Conservation (phyloP, 768 basidiomycete species). For the Piloderma croceum region DNA sequence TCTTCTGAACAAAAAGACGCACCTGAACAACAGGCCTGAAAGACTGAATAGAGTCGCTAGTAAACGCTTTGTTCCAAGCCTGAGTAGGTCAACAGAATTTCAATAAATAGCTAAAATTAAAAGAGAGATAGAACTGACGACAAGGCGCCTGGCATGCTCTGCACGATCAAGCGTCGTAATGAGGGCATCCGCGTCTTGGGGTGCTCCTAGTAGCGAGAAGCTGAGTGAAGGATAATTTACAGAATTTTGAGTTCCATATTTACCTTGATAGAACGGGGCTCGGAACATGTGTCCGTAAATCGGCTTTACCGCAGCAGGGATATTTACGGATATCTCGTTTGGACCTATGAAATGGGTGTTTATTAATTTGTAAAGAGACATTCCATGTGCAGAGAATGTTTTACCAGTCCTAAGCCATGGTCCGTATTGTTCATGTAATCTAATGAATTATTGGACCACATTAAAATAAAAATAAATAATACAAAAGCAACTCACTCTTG, state of each 20-base stretch:
- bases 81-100: conserved; percentile 19
- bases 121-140: conserved; percentile 5
- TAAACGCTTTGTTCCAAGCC: conserved; percentile 28
- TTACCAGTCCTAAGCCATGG: conserved; percentile 29
- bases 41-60: conserved; percentile 12
- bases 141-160: conserved; percentile 10
- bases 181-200: conserved; percentile 18
- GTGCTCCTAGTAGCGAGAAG: background rate
- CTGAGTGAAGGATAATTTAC: background rate
- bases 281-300: conserved; percentile 15
- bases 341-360: conserved; percentile 23
- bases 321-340: conserved; percentile 31
- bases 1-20: background rate
- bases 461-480: background rate
- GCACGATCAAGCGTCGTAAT: conserved; percentile 14
- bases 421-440: conserved; percentile 27
- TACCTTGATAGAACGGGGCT: conserved; percentile 21
- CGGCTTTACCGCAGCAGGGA: conserved; percentile 18
- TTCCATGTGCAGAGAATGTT: background rate
- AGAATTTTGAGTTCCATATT: too few species aligned
- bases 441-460: conserved; percentile 11
- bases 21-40: background rate
- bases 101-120: background rate
- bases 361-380: background rate
- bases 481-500: conserved; percentile 5